Conservation (phyloP, 768 basidiomycete species). For the Saitozyma sp. region DNA sequence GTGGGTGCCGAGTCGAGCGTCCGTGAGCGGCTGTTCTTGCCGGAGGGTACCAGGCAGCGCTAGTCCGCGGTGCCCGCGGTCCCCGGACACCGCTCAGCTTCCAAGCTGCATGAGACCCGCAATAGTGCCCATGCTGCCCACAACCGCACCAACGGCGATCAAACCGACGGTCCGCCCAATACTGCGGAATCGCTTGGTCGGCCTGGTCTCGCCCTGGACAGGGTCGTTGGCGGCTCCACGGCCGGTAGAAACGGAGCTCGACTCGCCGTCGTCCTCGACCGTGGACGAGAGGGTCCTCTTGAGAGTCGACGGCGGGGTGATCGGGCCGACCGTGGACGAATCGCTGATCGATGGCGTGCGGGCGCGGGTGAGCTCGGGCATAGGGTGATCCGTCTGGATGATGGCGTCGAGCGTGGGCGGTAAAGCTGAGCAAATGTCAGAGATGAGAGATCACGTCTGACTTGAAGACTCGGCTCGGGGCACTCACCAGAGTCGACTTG, state of each 20-base stretch:
- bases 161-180: constrained; percentile 20
- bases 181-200: constrained; percentile 14
- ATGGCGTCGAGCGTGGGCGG: too few relatives aligned
- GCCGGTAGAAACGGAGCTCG: too few relatives aligned
- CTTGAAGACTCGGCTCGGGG: too few relatives aligned
- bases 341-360: constrained; percentile 1
- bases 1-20: too few relatives aligned
- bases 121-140: constrained; percentile 34
- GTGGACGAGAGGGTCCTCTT: constrained; percentile 6
- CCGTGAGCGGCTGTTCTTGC: too few relatives aligned
- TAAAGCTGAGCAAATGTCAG: too few relatives aligned
- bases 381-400: neutral
- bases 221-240: neutral
- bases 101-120: constrained; percentile 33
- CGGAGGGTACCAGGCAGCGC: too few relatives aligned
- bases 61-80: too few relatives aligned
- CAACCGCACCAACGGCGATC: constrained; percentile 28
- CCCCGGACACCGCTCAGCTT: too few relatives aligned
- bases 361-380: neutral
- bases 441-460: too few relatives aligned
- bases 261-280: neutral
- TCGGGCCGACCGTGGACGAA: constrained; percentile 20
- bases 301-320: constrained; percentile 21
- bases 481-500: too few relatives aligned
- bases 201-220: neutral